Base-by-base conservation (phyloP, 345 rosid species). In the Pseudoturritis turrita region DNA sequence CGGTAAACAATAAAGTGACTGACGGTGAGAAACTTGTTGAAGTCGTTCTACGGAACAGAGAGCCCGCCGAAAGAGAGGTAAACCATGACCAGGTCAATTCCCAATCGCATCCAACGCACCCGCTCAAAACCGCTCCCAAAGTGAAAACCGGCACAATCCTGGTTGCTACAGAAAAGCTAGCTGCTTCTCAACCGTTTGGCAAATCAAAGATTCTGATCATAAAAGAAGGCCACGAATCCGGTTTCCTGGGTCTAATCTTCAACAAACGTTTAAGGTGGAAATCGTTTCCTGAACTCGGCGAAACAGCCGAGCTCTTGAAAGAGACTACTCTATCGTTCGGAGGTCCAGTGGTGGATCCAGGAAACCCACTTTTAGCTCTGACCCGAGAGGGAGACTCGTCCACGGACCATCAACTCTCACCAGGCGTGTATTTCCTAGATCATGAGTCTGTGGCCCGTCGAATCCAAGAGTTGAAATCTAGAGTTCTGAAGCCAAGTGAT, bases 221-320 rank as follows among this genome's bases (percentile, higher is more conserved):
- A 56, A 85, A 83, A 80, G 93, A 83, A 11, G 86, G 81, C 53
- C 58, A 41, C 5, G 74, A 58, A 37, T 47, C 70, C 4, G 90
- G 97, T 45, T 88, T 91, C 78, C 81, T 80, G 66, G 99, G 99
- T 71, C 79, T 91, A 70, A 94, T 95, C 36, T 68, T 84, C 44
- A 89, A 91, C 86, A 95, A 88, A 78, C 87, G 54, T 36, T 70
- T 95, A 46, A 62, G 85, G 18, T 95, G 99, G 99, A 87, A 86
- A 31, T 55, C 87, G 10, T 71, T 91, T 39, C 82, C 80, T 10
- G 82, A 86, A 40, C 80, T 89, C 14, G 83, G 75, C 9, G 81
- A 81, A 81, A 71, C 62, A 72, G 76, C 78, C 2, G 84, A 84
- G 65, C 72, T 84, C 58, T 83, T 95, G 39, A 88, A 84, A 80